Conservation (phyloP, 2,329 filamentous ascomycete species). For the Thyridium curvatum region DNA sequence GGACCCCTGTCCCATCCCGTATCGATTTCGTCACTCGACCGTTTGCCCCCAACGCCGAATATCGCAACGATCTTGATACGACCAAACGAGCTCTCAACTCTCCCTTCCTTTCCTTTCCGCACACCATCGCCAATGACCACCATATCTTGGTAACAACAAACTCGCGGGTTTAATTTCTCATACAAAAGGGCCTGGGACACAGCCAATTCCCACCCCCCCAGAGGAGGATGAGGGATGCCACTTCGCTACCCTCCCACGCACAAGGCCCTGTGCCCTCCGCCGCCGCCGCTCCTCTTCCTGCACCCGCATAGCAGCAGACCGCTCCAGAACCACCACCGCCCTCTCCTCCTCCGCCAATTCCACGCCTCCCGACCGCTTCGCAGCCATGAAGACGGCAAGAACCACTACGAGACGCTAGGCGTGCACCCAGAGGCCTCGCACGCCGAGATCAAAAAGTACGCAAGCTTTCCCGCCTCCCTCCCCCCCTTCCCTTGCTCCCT, state of each 20-base stretch:
- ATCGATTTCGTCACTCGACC: slow-evolving; percentile 2
- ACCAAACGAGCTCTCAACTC: too few species aligned
- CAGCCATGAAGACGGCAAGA: slow-evolving; percentile 30
- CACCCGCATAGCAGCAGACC: slow-evolving; percentile 2
- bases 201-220: too few species aligned
- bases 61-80: too few species aligned
- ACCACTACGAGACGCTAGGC: slow-evolving; percentile 78
- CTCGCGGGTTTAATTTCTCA: too few species aligned
- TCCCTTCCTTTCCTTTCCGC: too few species aligned
- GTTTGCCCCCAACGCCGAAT: too few species aligned
- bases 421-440: slow-evolving; percentile 63
- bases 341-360: slow-evolving; percentile 12
- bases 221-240: slow-evolving; percentile 56
- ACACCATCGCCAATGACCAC: too few species aligned
- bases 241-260: slow-evolving; percentile 28
- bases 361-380: slow-evolving; percentile 19
- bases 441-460: slow-evolving; percentile 77
- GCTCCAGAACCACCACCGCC: slow-evolving; percentile 1
- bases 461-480: background rate
- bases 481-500: background rate
- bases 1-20: background rate
- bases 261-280: slow-evolving; percentile 6
- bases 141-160: too few species aligned
- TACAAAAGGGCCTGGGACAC: too few species aligned
- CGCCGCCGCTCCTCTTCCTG: slow-evolving; percentile 5